Evolutionary conservation across 2,329 filamentous ascomycete genomes (phyloP).

Genomic region (Teratosphaeria epicoccoides): DNA sequence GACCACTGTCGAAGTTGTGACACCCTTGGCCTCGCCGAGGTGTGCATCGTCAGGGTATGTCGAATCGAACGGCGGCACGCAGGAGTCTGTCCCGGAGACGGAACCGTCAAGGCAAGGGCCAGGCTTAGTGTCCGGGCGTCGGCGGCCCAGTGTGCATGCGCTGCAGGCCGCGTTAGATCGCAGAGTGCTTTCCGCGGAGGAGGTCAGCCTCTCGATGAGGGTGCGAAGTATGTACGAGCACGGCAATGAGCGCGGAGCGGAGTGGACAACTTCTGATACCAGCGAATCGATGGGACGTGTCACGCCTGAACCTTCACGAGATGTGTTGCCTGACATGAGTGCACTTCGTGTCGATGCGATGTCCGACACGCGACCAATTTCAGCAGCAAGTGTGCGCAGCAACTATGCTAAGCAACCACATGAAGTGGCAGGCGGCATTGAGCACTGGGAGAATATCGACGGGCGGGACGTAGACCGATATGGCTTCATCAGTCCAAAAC

Average conservation of each 20-base stretch:
- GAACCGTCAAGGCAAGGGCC: background rate
- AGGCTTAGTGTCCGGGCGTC: slow-evolving; percentile 19
- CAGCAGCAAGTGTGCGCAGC: slow-evolving; percentile 3
- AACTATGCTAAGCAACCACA: slow-evolving; percentile 35
- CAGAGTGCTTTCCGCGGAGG: slow-evolving; percentile 51
- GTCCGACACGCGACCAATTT: background rate
- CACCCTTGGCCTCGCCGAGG: background rate
- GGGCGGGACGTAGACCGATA: slow-evolving; percentile 53
- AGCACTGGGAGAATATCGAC: slow-evolving; percentile 53
- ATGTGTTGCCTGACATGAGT: background rate
- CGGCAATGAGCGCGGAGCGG: slow-evolving; percentile 45
- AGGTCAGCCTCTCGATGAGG: slow-evolving; percentile 51
- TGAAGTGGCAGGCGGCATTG: slow-evolving; percentile 52
- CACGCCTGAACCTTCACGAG: background rate
- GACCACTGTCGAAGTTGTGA: background rate
- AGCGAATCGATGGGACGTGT: background rate
- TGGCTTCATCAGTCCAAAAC: slow-evolving; percentile 48
- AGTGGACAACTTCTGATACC: slow-evolving; percentile 26
- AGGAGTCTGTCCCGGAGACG: background rate
- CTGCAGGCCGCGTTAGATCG: slow-evolving; percentile 25
- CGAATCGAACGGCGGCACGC: background rate
- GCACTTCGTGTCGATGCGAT: background rate
- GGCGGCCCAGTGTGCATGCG: slow-evolving; percentile 28
- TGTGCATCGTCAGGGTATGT: background rate
- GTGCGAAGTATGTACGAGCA: slow-evolving; percentile 55